Base-by-base conservation (phyloP, 2,329 filamentous ascomycete genomes). In the Colletotrichum sojae region DNA sequence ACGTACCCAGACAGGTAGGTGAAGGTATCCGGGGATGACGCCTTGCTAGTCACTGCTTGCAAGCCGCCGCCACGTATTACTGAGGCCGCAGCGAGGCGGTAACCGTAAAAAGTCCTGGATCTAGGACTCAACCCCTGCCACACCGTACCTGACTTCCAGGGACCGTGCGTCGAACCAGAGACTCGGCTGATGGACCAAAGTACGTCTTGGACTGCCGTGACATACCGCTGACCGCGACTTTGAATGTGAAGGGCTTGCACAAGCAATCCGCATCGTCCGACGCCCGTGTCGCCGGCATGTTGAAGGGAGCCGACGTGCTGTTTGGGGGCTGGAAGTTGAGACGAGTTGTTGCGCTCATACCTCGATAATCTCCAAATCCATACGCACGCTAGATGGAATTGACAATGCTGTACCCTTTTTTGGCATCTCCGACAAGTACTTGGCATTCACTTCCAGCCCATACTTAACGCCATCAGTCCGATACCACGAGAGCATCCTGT, bases 81-180 rank as follows among this genome's bases (percentile, higher is more conserved):
- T 43, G 40, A 43, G 40, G 40, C 40, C 40, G 40, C 40, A 43
- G 16, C 5, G 40, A 43, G 40, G 40, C 40, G 40, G 40, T 43
- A 43, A 43, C 13, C 31, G 31, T 36, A 43, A 43, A 43, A 43
- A 43, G 40, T 43, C 40, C 40, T 43, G 40, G 40, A 43, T 43
- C 40, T 43, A 43, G 40, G 40, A 43, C 40, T 43, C 16, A n/a
- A 43, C 40, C 40, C 40, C 15, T 43, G 40, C 40, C 40, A 43
- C 40, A n/a, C 40, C 16, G 40, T 43, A 43, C 40, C 40, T 43
- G 13, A 43, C 40, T 43, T 58, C 22, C 43, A 68, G 65, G 61
- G 61, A 59, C 65, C 65, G 61, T 65, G 61, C 61, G 49, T 62
- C 53, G 51, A 48, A 63, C 53, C 25, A 40, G 60, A 43, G 52